Percentiles rank a stretch among this genome's conserved stretches.
Conservation (phyloP, 2,329 filamentous ascomycete genomes). For the Curvularia hawaiiensis region DNA sequence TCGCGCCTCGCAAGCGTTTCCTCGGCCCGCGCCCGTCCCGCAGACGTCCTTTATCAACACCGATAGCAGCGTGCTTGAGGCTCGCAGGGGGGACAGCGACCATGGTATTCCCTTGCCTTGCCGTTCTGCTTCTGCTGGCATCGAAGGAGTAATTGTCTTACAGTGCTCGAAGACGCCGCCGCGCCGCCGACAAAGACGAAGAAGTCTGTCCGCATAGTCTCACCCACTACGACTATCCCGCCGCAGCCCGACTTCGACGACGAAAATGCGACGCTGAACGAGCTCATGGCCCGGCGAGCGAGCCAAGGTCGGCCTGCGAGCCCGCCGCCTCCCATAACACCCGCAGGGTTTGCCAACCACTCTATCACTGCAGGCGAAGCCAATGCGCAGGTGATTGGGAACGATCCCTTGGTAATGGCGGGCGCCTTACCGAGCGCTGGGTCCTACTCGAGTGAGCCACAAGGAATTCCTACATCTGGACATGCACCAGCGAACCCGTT, state of each 20-base stretch:
- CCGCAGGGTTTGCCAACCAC: conserved; percentile 28
- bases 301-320: conserved; percentile 21
- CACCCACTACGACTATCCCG: conserved; percentile 46
- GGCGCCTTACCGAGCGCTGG: conserved; percentile 32
- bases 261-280: conserved; percentile 24
- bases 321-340: conserved; percentile 22
- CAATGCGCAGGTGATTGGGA: conserved; percentile 20
- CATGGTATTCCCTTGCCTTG: conserved; percentile 41
- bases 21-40: conserved; percentile 30
- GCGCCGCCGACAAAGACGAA: conserved; percentile 54
- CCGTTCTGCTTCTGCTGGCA: conserved; percentile 28
- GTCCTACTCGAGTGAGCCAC: conserved; percentile 18
- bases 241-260: conserved; percentile 40
- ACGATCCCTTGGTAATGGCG: conserved; percentile 33
- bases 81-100: conserved; percentile 27
- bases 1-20: conserved; percentile 41
- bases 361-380: conserved; percentile 20
- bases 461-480: conserved; percentile 22
- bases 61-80: conserved; percentile 31
- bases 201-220: conserved; percentile 63
- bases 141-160: conserved; percentile 42
- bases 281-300: conserved; percentile 24
- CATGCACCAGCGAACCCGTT: conserved; percentile 46
- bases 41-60: conserved; percentile 35
- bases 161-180: conserved; percentile 35